A percentile compares a stretch with the other conserved stretches of the same genome.
phyloP scores from a whole-genome alignment of 192 early-diverging fungal genomes.

The Podochytrium sp. region DNA sequence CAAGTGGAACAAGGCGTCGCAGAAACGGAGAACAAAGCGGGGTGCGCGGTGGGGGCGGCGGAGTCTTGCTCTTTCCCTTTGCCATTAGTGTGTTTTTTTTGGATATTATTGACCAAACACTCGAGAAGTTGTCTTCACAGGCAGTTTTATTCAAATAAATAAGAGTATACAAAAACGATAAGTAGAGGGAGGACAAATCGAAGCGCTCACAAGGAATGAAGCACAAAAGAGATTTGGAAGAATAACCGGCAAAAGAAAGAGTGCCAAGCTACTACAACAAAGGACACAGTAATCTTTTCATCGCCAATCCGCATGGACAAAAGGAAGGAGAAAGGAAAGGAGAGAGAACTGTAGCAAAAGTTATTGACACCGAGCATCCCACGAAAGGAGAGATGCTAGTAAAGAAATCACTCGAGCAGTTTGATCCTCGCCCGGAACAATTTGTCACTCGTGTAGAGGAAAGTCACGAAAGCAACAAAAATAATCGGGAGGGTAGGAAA shows the following conservation, averaged over 20 bases:
- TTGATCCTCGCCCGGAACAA: conserved; percentile 14
- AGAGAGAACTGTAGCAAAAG: neutral
- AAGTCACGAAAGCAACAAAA: conserved; percentile 3
- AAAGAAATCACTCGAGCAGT: neutral
- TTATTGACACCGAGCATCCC: conserved; percentile 7
- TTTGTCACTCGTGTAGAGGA: conserved; percentile 8
- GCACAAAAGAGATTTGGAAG: too few species aligned
- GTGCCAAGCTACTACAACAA: neutral
- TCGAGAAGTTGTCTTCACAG: too few species aligned
- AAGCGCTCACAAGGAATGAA: too few species aligned
- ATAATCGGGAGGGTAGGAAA: neutral
- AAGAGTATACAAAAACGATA: too few species aligned
- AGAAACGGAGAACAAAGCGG: too few species aligned
- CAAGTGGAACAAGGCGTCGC: too few species aligned
- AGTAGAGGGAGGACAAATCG: too few species aligned
- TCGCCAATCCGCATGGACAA: neutral
- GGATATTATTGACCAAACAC: too few species aligned
- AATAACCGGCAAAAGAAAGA: neutral
- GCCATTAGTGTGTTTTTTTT: too few species aligned
- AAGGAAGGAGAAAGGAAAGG: neutral
- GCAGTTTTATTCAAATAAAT: too few species aligned
- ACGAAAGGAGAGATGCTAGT: neutral
- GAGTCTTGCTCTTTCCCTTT: too few species aligned
- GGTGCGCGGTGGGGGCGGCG: too few species aligned
- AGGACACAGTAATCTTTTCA: neutral